A percentile compares a stretch with the other conserved stretches of the same genome.
Evolutionary conservation across 192 early-diverging fungal genomes (phyloP).

Genomic region (Kickxella alabastrina): DNA sequence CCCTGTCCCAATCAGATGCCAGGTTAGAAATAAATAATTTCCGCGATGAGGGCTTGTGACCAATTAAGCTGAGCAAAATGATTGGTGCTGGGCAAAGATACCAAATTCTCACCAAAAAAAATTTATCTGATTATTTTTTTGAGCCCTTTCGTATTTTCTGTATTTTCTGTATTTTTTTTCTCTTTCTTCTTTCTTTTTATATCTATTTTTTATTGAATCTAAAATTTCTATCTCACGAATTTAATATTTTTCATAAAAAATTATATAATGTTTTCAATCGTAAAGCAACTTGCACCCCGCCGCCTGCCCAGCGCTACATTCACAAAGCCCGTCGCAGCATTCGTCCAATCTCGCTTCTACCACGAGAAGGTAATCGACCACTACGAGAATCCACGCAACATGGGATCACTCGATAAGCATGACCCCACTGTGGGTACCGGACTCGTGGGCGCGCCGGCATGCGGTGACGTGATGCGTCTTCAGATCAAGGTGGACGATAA

Average conservation of each 20-base stretch:
- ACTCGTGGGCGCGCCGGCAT: conserved; percentile 85
- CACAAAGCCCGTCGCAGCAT: too few relatives aligned
- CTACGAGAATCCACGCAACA: conserved; percentile 94
- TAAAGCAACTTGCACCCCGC: conserved; percentile 17
- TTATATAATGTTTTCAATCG: conserved; percentile 28
- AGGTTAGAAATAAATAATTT: too few relatives aligned
- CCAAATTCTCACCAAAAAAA: too few relatives aligned
- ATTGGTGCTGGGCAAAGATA: too few relatives aligned
- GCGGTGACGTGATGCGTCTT: conserved; percentile 90
- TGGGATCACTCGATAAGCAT: conserved; percentile 85
- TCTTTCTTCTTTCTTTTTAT: conserved; percentile 1
- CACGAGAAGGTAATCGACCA: conserved; percentile 89
- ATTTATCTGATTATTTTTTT: too few relatives aligned
- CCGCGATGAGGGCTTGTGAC: too few relatives aligned
- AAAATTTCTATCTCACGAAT: neutral
- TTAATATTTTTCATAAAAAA: neutral
- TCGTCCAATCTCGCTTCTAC: too few relatives aligned
- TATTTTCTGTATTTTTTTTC: neutral
- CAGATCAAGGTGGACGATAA: conserved; percentile 96
- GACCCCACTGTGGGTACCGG: conserved; percentile 93
- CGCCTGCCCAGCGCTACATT: too few relatives aligned
- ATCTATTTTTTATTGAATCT: neutral
- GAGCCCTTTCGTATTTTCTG: neutral
- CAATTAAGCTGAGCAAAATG: too few relatives aligned
- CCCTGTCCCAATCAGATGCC: too few relatives aligned